Base-by-base conservation (phyloP, 208 protist genomes). In the Crithidia expoeki region DNA sequence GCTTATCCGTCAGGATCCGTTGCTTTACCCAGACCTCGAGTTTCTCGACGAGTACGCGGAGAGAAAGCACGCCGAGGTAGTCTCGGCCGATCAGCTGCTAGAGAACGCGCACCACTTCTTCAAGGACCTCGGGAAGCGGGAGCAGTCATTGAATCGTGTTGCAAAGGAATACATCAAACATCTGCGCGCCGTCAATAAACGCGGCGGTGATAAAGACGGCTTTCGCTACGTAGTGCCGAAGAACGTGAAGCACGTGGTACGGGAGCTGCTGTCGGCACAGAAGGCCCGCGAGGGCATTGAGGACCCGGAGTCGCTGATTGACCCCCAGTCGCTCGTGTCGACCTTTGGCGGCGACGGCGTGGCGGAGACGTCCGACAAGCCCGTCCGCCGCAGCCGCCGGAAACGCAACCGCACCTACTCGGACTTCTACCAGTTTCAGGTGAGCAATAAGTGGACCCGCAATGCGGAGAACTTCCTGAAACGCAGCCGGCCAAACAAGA, bases 351-450 rank as follows among this genome's bases (percentile, higher is more conserved):
- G 81, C 6, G 84, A 90, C 33, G 82, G 77, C 30, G 78, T 82
- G 46, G 69, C 73, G n/a, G 74, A 86, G 14, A 67, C 51, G 6
- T 74, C 76, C 0, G 86, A 93, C 57, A 82, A 80, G 63, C 91
- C 91, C 19, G 84, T 90, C 79, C 88, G 86, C 25, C 78, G 80
- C 49, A 76, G 58, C 21, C 73, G 74, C 49, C 80, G 74, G 7
- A 65, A 50, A 12, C 83, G 75, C 38, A 79, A 72, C n/a, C 65
- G 66, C 38, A 86, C 85, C 46, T 88, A 79, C 58, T 85, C 83
- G 0, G 89, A 94, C 53, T 96, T 96, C 52, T 96, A 96, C 56
- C 88, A 96, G 68, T 96, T 92, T 66, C 92, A 96, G 80, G 89
- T 96, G 50, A 93, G 85, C 63, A 84, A 85, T 69, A 81, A 79